A percentile compares a stretch with the other conserved stretches of the same genome.
phyloP scores from a whole-genome alignment of 441 rosid genomes.

The Brassica balearica region DNA sequence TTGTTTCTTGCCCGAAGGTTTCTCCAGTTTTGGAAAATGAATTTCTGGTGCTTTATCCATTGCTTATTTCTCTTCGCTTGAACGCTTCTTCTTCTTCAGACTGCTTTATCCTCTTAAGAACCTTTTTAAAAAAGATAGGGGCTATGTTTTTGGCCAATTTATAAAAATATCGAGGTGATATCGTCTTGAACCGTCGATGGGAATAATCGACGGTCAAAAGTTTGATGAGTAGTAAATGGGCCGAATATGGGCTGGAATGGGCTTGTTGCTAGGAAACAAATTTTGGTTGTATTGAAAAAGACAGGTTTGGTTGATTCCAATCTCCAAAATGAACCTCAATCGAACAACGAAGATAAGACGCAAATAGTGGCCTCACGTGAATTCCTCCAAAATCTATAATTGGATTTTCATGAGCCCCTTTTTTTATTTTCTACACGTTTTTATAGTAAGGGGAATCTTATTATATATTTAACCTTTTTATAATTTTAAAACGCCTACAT shows the following conservation, averaged over 20 bases:
- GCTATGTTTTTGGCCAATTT: not conserved
- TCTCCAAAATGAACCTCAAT: constrained; percentile 29
- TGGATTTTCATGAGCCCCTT: constrained; percentile 4
- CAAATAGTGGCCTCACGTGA: constrained; percentile 27
- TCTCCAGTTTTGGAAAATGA: constrained; percentile 47
- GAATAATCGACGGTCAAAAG: constrained; percentile 36
- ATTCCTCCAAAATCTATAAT: not conserved
- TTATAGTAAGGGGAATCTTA: not conserved
- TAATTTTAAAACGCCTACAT: not conserved
- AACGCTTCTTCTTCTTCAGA: not conserved
- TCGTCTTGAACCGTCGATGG: constrained; percentile 26
- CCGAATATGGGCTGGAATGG: constrained; percentile 12
- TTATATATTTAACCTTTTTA: not conserved
- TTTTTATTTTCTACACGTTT: not conserved
- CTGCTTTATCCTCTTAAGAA: constrained; percentile 14
- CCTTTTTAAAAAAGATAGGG: not conserved
- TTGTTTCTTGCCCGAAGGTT: constrained; percentile 54
- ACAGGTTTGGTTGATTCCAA: constrained; percentile 23
- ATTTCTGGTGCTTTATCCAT: constrained; percentile 34
- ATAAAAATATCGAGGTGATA: constrained; percentile 13
- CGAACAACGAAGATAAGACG: constrained; percentile 41
- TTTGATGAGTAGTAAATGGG: constrained; percentile 23
- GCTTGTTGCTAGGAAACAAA: constrained; percentile 39
- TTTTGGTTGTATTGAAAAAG: constrained; percentile 1
- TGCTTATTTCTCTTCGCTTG: constrained; percentile 28